A percentile compares a stretch with the other conserved stretches of the same genome.
phyloP scores from a whole-genome alignment of 2,329 filamentous ascomycete species.

The Aspergillus tanneri region DNA sequence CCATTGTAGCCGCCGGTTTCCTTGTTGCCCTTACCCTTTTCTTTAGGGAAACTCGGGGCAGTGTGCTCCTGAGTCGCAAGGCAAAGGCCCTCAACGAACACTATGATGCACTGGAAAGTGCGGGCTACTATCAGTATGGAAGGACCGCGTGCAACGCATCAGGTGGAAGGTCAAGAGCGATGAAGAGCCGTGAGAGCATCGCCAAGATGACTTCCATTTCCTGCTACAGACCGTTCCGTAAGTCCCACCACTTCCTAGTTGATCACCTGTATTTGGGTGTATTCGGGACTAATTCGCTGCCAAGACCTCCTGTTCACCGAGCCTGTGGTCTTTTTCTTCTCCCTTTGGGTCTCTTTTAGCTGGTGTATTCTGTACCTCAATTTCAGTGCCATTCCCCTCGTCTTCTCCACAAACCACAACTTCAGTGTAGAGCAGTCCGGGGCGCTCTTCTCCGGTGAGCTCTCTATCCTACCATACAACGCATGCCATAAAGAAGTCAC shows the following conservation, averaged over 20 bases:
- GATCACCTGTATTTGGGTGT: no score
- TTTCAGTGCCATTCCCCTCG: constrained; percentile 72
- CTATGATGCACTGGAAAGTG: constrained; percentile 68
- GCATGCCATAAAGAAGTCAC: neutral
- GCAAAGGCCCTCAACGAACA: constrained; percentile 70
- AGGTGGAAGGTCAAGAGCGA: constrained; percentile 75
- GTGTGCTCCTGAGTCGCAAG: constrained; percentile 71
- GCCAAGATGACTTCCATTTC: constrained; percentile 68
- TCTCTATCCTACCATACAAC: neutral
- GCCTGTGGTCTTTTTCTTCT: constrained; percentile 67
- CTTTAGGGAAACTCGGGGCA: constrained; percentile 76
- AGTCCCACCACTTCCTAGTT: constrained; percentile 20
- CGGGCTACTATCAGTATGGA: constrained; percentile 50
- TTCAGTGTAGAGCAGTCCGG: constrained; percentile 67
- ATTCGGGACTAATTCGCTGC: no score
- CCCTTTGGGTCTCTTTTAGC: constrained; percentile 78
- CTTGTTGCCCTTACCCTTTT: constrained; percentile 62
- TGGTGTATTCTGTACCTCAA: constrained; percentile 83
- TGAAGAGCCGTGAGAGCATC: constrained; percentile 67
- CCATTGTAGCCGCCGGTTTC: constrained; percentile 63
- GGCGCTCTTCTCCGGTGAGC: constrained; percentile 60
- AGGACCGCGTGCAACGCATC: constrained; percentile 52
- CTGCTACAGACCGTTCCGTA: constrained; percentile 68
- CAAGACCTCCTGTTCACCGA: constrained; percentile 55
- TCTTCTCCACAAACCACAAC: constrained; percentile 65